These are phyloP conservation scores for Malassezia sp. DNA, from an alignment of 1,284 basidiomycete species.

Conservation along the genomic window DNA sequence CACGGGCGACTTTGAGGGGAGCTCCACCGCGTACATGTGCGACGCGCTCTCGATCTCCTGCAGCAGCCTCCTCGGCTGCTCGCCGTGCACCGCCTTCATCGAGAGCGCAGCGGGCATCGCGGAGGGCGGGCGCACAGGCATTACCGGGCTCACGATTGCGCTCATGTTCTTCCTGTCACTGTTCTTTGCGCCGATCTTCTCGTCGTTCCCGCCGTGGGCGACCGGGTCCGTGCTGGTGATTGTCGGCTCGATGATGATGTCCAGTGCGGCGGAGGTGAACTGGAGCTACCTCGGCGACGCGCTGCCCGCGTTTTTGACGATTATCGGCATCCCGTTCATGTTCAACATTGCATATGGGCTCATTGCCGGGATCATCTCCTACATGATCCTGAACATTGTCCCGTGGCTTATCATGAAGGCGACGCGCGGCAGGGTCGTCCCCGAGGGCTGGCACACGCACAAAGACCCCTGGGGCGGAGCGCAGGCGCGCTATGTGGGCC, in stretches of 20 bases:
- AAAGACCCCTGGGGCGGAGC: conserved; percentile 37
- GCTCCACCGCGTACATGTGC: conserved; percentile 59
- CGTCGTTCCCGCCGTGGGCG: conserved; percentile 74
- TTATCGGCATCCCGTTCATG: conserved; percentile 28
- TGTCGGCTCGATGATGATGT: conserved; percentile 78
- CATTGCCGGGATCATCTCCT: conserved; percentile 64
- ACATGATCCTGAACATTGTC: conserved; percentile 63
- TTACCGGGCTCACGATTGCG: conserved; percentile 65
- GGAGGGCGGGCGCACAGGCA: conserved; percentile 78
- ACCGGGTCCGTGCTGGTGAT: conserved; percentile 76
- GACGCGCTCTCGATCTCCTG: conserved; percentile 71
- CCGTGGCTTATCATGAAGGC: conserved; percentile 55
- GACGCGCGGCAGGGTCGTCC: conserved; percentile 56
- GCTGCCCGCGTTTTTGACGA: conserved; percentile 52
- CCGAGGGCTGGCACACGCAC: conserved; percentile 51
- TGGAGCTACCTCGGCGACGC: conserved; percentile 75
- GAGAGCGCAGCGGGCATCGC: conserved; percentile 55
- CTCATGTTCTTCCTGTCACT: conserved; percentile 71
- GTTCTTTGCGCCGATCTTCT: conserved; percentile 82
- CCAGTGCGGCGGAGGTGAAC: conserved; percentile 73
- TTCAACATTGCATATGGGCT: conserved; percentile 75
- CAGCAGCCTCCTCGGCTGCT: conserved; percentile 71
- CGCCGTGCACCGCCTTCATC: conserved; percentile 75
- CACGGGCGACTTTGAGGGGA: conserved; percentile 76
- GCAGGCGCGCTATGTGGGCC: conserved; percentile 14